Conservation (phyloP, 2,329 filamentous ascomycete genomes). For the Acrodontium crateriforme region DNA sequence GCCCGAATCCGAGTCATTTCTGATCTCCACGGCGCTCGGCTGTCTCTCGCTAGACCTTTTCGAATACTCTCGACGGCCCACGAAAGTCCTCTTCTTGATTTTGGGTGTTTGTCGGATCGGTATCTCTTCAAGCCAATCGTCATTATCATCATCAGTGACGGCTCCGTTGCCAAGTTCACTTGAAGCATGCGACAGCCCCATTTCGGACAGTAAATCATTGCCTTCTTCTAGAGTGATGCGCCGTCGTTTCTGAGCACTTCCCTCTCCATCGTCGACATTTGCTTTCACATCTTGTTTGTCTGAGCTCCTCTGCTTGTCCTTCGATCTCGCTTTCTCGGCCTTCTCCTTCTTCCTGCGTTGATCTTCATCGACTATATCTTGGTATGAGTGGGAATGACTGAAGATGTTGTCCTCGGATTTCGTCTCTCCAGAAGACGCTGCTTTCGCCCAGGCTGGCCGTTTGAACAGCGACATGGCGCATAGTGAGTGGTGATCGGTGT, state of each 20-base stretch:
- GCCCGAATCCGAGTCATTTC: too few relatives aligned
- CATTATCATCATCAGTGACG: too few relatives aligned
- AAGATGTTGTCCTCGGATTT: slow-evolving; percentile 25
- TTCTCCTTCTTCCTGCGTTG: slow-evolving; percentile 18
- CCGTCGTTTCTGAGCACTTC: slow-evolving; percentile 12
- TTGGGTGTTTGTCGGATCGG: too few relatives aligned
- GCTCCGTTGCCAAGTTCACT: too few relatives aligned
- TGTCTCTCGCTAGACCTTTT: too few relatives aligned
- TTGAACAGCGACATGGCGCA: slow-evolving; percentile 22
- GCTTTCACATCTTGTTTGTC: slow-evolving; percentile 15
- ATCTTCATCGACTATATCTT: slow-evolving; percentile 25
- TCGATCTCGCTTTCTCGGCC: slow-evolving; percentile 16
- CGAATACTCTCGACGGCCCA: too few relatives aligned
- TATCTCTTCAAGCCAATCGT: too few relatives aligned
- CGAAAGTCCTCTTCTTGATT: too few relatives aligned
- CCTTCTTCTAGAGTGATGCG: slow-evolving; percentile 16
- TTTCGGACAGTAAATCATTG: slow-evolving; percentile 10
- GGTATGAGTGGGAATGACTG: slow-evolving; percentile 27
- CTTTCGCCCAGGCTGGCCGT: slow-evolving; percentile 14
- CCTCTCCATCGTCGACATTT: slow-evolving; percentile 3
- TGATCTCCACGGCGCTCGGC: too few relatives aligned
- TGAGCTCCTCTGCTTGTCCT: slow-evolving; percentile 16
- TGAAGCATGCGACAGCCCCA: too few relatives aligned
- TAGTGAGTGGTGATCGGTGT: too few relatives aligned
- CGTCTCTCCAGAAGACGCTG: slow-evolving; percentile 5